These are phyloP conservation scores for Sarocladium oryzae DNA, from an alignment of 2,329 filamentous ascomycete species.

Conservation along the genomic window DNA sequence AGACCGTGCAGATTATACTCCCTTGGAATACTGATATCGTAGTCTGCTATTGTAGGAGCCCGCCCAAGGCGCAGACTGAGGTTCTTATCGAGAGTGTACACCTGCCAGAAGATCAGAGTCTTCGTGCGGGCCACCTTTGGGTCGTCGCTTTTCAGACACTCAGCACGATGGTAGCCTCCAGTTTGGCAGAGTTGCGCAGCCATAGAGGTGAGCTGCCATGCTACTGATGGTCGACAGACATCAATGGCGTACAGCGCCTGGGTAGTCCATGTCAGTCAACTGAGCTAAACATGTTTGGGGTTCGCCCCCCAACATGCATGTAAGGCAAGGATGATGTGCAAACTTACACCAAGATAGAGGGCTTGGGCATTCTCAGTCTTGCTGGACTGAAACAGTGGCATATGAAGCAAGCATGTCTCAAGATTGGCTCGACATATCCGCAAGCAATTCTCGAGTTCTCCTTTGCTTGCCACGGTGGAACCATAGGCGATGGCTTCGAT, in stretches of 20 bases:
- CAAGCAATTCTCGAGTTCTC: not conserved
- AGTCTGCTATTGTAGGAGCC: slow-evolving; percentile 50
- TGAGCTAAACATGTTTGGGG: not conserved
- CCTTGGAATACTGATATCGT: slow-evolving; percentile 48
- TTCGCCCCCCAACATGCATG: no score
- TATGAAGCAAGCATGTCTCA: slow-evolving; percentile 42
- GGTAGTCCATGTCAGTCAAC: not conserved
- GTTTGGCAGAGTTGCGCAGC: slow-evolving; percentile 56
- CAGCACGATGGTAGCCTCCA: slow-evolving; percentile 52
- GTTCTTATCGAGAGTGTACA: slow-evolving; percentile 52
- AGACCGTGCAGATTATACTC: slow-evolving; percentile 36
- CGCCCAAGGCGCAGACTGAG: slow-evolving; percentile 54
- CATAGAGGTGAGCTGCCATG: slow-evolving; percentile 55
- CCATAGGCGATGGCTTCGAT: slow-evolving; percentile 34
- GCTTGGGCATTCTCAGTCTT: slow-evolving; percentile 50
- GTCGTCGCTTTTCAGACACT: slow-evolving; percentile 26
- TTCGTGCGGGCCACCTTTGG: slow-evolving; percentile 28
- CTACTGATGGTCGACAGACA: slow-evolving; percentile 53
- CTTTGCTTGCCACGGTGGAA: not conserved
- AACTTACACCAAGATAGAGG: slow-evolving; percentile 49
- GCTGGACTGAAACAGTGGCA: slow-evolving; percentile 51
- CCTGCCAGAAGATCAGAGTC: slow-evolving; percentile 40
- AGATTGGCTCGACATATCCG: slow-evolving; percentile 40
- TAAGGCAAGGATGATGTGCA: no score
- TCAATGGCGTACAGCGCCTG: slow-evolving; percentile 58